phyloP scores from a whole-genome alignment of 305 asterid species.

The Lippia alba region DNA sequence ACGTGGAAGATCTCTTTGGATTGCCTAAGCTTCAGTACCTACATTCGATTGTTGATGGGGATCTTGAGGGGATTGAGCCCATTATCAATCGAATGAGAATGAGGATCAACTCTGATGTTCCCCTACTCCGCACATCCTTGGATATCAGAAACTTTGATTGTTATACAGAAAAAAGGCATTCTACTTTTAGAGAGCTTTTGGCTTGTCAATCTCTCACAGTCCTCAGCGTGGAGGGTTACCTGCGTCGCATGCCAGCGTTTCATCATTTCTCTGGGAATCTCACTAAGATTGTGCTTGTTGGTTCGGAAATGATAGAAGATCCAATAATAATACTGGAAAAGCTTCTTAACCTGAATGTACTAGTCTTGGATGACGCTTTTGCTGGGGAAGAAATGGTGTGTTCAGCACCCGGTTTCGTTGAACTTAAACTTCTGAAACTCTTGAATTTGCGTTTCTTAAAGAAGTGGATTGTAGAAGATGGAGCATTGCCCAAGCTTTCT shows the following conservation, averaged over 20 bases:
- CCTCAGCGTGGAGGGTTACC: background rate
- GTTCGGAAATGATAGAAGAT: slow-evolving; percentile 13
- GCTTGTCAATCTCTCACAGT: background rate
- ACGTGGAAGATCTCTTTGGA: slow-evolving; percentile 1
- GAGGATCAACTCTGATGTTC: background rate
- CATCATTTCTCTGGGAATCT: background rate
- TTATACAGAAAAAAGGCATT: background rate
- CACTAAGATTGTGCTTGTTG: background rate
- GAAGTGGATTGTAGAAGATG: background rate
- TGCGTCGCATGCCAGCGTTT: background rate
- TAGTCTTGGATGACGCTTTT: background rate
- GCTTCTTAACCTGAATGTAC: background rate
- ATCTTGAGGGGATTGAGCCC: background rate
- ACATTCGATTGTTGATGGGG: background rate
- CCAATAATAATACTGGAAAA: slow-evolving; percentile 17
- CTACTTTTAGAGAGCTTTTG: background rate
- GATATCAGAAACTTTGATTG: slow-evolving; percentile 1
- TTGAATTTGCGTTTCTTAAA: background rate
- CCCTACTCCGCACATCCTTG: background rate
- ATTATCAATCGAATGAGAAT: background rate
- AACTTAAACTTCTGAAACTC: slow-evolving; percentile 1
- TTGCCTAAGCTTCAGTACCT: slow-evolving; percentile 6
- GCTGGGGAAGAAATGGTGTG: slow-evolving; percentile 1
- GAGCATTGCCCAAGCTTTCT: background rate
- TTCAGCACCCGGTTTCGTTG: background rate